Evolutionary conservation across 2,329 filamentous ascomycete genomes (phyloP).

Genomic region (Sporothrix brunneoviolacea): DNA sequence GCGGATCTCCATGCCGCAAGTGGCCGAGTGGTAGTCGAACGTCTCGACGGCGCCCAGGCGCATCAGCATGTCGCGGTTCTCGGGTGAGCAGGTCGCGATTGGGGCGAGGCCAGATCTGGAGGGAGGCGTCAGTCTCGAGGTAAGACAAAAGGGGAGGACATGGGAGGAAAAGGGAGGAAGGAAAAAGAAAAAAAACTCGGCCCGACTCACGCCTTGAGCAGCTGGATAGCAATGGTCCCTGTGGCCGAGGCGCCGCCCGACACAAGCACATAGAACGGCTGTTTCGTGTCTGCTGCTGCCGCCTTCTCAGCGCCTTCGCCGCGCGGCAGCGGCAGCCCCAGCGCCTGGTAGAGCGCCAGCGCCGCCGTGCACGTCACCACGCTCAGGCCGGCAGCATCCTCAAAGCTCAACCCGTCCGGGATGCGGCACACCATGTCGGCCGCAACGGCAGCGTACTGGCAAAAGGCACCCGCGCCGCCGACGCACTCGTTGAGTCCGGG

Average conservation of each 20-base stretch:
- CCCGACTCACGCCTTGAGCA: constrained; percentile 25
- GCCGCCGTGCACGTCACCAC: constrained; percentile 17
- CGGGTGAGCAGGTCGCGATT: constrained; percentile 17
- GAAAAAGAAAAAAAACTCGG: neutral
- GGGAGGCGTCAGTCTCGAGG: neutral
- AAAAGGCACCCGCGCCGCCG: constrained; percentile 20
- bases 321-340: constrained; percentile 13
- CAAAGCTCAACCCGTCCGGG: constrained; percentile 10
- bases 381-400: constrained; percentile 16
- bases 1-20: constrained; percentile 20
- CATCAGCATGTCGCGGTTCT: constrained; percentile 9
- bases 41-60: constrained; percentile 15
- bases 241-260: constrained; percentile 32
- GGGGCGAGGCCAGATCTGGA: constrained; percentile 11
- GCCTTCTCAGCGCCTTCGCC: neutral
- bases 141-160: neutral
- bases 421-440: constrained; percentile 12
- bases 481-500: constrained; percentile 10
- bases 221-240: constrained; percentile 33
- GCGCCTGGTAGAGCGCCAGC: constrained; percentile 13
- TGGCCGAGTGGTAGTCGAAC: constrained; percentile 19
- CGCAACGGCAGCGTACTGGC: constrained; percentile 18
- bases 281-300: neutral
- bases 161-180: neutral
- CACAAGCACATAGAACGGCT: constrained; percentile 26